Evolutionary conservation across 345 rosid species (phyloP).

Genomic region (Bruguiera parviflora): DNA sequence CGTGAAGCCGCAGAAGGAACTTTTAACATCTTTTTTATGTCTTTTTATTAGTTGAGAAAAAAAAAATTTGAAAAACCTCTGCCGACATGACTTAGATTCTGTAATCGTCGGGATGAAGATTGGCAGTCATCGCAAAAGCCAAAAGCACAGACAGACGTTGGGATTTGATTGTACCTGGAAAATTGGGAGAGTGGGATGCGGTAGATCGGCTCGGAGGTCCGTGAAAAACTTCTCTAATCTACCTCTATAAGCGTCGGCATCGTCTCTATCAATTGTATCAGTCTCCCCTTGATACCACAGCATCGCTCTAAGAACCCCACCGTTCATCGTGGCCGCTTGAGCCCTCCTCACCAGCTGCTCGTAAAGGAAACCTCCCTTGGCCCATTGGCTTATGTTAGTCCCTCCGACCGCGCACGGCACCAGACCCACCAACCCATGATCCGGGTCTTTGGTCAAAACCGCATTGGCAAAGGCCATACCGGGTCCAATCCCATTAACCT

Average conservation of each 20-base stretch:
- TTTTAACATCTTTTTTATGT: too few relatives aligned
- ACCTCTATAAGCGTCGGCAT: constrained; percentile 16
- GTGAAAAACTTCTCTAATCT: constrained; percentile 18
- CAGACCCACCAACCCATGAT: constrained; percentile 16
- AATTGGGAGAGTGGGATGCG: constrained; percentile 14
- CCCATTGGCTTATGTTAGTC: constrained; percentile 25
- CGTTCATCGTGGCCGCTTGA: constrained; percentile 7
- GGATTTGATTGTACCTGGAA: constrained; percentile 13
- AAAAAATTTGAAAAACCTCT: too few relatives aligned
- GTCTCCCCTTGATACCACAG: constrained; percentile 33
- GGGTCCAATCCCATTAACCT: constrained; percentile 30
- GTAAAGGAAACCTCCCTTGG: constrained; percentile 26
- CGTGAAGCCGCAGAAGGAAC: too few relatives aligned
- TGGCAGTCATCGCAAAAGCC: neutral
- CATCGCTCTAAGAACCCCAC: constrained; percentile 22
- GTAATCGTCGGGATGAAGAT: too few relatives aligned
- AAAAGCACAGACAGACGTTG: neutral
- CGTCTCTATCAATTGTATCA: constrained; percentile 15
- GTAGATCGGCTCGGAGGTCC: constrained; percentile 21
- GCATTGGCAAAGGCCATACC: constrained; percentile 32
- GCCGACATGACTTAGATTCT: too few relatives aligned
- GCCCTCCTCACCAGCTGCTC: constrained; percentile 21
- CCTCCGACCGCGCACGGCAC: constrained; percentile 32
- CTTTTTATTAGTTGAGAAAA: too few relatives aligned
- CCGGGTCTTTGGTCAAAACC: constrained; percentile 15